Conservation (phyloP, 768 basidiomycete species). For the Tylopilus subfusipes region DNA sequence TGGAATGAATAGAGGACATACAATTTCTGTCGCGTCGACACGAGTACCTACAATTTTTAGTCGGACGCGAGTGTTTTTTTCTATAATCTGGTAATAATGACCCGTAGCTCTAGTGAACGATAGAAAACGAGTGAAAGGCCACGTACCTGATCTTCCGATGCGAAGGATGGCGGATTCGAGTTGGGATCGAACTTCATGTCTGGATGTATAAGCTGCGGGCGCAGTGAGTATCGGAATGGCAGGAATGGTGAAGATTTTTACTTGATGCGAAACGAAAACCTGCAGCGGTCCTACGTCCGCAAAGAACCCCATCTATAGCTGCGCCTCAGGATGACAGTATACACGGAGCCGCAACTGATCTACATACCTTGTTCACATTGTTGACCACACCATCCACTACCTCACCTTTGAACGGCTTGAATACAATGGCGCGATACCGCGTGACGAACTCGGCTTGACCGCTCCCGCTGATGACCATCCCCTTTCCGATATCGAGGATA, state of each 20-base stretch:
- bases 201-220: conserved; percentile 80
- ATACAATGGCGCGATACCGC: conserved; percentile 93
- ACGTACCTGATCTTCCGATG: conserved; percentile 80
- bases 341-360: neutral
- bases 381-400: conserved; percentile 96
- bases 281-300: conserved; percentile 92
- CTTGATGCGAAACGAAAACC: conserved; percentile 96
- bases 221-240: conserved; percentile 1
- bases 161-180: conserved; percentile 94
- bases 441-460: conserved; percentile 97
- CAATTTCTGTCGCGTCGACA: conserved; percentile 97
- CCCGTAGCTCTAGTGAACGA: neutral
- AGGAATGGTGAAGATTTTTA: conserved; percentile 35
- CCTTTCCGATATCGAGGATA: conserved; percentile 88
- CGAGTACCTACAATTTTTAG: conserved; percentile 98
- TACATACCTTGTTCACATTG: conserved; percentile 87
- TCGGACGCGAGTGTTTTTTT: conserved; percentile 88
- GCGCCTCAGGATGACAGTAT: neutral
- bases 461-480: conserved; percentile 85
- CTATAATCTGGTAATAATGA: conserved; percentile 61
- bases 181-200: conserved; percentile 96
- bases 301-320: conserved; percentile 91
- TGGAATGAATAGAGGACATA: conserved; percentile 44
- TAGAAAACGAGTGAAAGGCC: neutral
- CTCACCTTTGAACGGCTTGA: conserved; percentile 99